Conservation (phyloP, 148 eudicot genomes). For the Dianthus caryophyllus region DNA sequence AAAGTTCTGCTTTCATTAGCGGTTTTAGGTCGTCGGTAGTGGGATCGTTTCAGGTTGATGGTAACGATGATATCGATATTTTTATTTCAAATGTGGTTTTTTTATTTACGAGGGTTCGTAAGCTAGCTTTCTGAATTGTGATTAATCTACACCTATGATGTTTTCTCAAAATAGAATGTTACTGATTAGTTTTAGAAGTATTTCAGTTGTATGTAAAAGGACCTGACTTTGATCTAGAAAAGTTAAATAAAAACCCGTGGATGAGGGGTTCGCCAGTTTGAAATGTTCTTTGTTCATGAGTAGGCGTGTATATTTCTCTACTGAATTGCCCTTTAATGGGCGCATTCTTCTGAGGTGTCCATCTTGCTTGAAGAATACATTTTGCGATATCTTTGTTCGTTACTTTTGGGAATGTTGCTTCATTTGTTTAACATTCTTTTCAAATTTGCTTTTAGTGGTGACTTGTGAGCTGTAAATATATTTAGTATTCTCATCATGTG, state of each 20-base stretch:
- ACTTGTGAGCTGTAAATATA: neutral
- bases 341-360: neutral
- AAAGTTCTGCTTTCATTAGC: neutral
- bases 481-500: neutral
- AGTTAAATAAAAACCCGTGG: neutral
- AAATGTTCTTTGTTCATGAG: neutral
- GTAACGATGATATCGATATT: neutral
- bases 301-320: neutral
- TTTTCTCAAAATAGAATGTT: neutral
- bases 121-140: neutral
- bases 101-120: neutral
- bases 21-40: neutral
- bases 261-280: neutral
- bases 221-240: neutral
- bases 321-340: neutral
- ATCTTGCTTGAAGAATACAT: neutral
- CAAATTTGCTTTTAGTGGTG: neutral
- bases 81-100: neutral
- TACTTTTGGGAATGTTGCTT: neutral
- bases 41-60: too few relatives aligned
- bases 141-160: neutral
- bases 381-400: neutral
- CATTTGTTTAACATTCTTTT: conserved; percentile 3
- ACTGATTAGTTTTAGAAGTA: neutral
- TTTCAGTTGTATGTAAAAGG: neutral